These are phyloP conservation scores for Cladosporium colombiae DNA, from an alignment of 2,329 filamentous ascomycete species.

Conservation along the genomic window DNA sequence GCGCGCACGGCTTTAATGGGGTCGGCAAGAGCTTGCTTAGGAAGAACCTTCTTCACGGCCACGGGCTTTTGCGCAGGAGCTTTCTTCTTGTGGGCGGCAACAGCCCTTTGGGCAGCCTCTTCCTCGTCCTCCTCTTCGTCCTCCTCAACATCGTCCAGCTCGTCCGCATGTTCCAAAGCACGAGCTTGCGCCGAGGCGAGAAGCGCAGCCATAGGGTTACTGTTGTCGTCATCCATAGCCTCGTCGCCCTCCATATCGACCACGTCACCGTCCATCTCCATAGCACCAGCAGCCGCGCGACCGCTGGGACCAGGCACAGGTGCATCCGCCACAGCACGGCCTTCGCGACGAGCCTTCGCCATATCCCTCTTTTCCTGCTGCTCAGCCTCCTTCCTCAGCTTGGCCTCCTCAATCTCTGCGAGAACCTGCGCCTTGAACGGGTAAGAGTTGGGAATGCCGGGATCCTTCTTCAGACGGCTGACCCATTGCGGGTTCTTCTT, in stretches of 20 bases:
- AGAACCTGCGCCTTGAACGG: conserved; percentile 96
- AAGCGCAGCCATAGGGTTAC: conserved; percentile 90
- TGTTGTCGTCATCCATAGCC: conserved; percentile 63
- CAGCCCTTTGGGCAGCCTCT: conserved; percentile 36
- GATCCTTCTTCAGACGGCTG: conserved; percentile 94
- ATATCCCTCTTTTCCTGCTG: conserved; percentile 69
- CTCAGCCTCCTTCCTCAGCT: conserved; percentile 78
- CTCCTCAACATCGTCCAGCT: conserved; percentile 60
- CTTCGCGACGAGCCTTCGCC: conserved; percentile 52
- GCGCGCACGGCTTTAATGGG: conserved; percentile 83
- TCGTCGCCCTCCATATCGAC: conserved; percentile 54
- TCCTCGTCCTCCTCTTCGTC: conserved; percentile 55
- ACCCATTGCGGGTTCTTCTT: conserved; percentile 99
- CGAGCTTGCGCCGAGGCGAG: conserved; percentile 79
- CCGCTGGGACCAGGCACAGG: conserved; percentile 37
- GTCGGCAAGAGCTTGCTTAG: conserved; percentile 91
- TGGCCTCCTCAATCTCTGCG: conserved; percentile 89
- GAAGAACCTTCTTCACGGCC: conserved; percentile 68
- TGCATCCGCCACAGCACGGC: conserved; percentile 37
- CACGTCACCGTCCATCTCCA: conserved; percentile 51
- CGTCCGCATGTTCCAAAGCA: conserved; percentile 66
- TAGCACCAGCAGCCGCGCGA: conserved; percentile 47
- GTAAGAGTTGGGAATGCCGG: conserved; percentile 94
- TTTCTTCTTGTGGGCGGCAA: conserved; percentile 21
- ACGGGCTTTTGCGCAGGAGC: conserved; percentile 12